Evolutionary conservation across 2,329 filamentous ascomycete genomes (phyloP).

Genomic region (Clarireedia monteithiana): DNA sequence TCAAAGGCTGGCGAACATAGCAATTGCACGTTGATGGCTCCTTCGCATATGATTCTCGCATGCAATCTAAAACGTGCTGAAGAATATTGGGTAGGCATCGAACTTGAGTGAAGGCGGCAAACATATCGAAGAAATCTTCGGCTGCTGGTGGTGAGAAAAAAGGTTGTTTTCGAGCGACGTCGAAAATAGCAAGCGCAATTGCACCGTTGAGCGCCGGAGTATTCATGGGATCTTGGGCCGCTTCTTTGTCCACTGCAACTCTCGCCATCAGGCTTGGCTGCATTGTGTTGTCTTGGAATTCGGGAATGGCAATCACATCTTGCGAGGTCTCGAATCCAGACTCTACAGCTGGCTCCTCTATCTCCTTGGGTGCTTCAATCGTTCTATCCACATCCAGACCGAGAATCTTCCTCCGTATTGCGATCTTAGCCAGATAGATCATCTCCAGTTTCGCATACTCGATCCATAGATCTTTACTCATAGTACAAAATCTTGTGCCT

Average conservation of each 20-base stretch:
- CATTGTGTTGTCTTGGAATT: conserved; percentile 34
- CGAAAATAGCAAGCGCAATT: conserved; percentile 87
- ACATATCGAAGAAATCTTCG: conserved; percentile 73
- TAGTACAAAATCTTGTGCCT: conserved; percentile 81
- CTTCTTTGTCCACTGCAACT: conserved; percentile 47
- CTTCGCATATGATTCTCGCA: conserved; percentile 52
- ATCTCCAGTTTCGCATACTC: conserved; percentile 90
- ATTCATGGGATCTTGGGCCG: conserved; percentile 31
- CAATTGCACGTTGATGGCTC: conserved; percentile 61
- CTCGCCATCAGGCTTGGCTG: conserved; percentile 38
- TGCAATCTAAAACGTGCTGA: conserved; percentile 61
- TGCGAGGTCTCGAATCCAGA: conserved; percentile 32
- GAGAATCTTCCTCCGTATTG: conserved; percentile 61
- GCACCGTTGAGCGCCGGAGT: conserved; percentile 87
- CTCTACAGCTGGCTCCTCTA: conserved; percentile 38
- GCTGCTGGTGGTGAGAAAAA: conserved; percentile 59
- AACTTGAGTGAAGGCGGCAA: conserved; percentile 60
- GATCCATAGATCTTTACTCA: conserved; percentile 67
- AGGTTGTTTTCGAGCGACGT: conserved; percentile 72
- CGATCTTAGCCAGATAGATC: conserved; percentile 80
- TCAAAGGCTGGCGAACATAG: conserved; percentile 61
- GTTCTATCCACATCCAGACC: conserved; percentile 47
- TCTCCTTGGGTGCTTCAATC: conserved; percentile 36
- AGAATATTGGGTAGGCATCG: conserved; percentile 59
- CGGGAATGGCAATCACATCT: conserved; percentile 49